A percentile compares a stretch with the other conserved stretches of the same genome.
phyloP scores from a whole-genome alignment of 176 grass and related monocot species.

The Alopecurus myosuroides region DNA sequence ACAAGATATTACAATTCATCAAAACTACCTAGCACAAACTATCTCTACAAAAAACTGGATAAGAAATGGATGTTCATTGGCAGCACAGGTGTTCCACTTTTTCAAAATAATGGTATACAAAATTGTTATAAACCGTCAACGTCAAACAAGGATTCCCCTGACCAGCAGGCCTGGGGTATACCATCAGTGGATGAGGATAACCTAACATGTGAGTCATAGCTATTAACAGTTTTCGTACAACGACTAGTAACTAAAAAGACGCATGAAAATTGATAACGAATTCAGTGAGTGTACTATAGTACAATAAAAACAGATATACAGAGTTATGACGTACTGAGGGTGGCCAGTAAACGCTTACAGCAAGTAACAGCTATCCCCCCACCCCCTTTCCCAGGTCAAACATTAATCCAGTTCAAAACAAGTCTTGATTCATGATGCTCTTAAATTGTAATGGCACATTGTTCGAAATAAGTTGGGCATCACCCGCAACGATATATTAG shows the following conservation, averaged over 20 bases:
- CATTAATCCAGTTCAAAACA: neutral
- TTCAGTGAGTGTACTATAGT: neutral
- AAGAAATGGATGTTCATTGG: neutral
- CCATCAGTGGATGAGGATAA: neutral
- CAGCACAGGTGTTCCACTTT: neutral
- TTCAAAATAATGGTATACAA: neutral
- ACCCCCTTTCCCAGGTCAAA: neutral
- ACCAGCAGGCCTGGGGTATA: neutral
- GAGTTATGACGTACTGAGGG: neutral
- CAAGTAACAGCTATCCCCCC: neutral
- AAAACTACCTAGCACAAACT: neutral
- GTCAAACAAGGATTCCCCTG: neutral
- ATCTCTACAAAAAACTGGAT: neutral
- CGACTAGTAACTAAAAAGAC: neutral
- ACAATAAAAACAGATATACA: neutral
- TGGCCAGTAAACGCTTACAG: neutral
- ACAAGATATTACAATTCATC: slow-evolving; percentile 14
- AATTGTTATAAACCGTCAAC: neutral
- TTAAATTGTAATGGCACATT: neutral
- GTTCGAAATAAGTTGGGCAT: neutral
- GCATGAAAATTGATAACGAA: neutral
- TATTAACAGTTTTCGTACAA: neutral
- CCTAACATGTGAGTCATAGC: neutral
- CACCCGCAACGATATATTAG: neutral
- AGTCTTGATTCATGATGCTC: neutral